Base-by-base conservation (phyloP, 179 eudicot genomes). In the Silene coronaria region DNA sequence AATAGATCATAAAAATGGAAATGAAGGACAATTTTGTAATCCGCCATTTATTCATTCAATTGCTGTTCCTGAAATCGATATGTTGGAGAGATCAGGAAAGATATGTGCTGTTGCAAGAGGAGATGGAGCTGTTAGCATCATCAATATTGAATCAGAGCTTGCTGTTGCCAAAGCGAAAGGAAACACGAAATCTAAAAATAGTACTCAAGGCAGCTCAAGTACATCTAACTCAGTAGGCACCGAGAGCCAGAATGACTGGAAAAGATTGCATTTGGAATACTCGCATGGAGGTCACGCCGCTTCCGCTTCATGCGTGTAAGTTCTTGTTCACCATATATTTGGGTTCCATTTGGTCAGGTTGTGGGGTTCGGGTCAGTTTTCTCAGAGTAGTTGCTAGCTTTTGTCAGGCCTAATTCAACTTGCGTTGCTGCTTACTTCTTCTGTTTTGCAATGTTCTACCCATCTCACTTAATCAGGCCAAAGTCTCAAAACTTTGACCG, bases 41-140 rank as follows among this genome's bases (percentile, higher is more conserved):
- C 98, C 98, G 53, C 87, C 97, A 71, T 94, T 94, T 81, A 86
- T 94, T 77, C 98, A 94, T 85, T 86, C 98, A 48, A 83, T 92
- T 66, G 90, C 91, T 24, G 87, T 90, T 75, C 98, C 98, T 30
- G 96, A 94, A 77, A 71, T 69, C 60, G 98, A 94, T 77, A 86
- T 90, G 86, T 85, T 82, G 69, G 94, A 89, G 26, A 90, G 79
- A 80, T 58, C 86, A 55, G 97, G 87, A 72, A 90, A 92, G 85
- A 75, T 89, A 59, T 92, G 94, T 81, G 91, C 86, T 32, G 90
- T 88, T 73, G 97, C 92, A 53, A 87, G 95, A 73, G 98, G 98
- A 69, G 98, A 94, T 75, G 98, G 98, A 23, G 82, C 83, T 80
- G 87, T 94, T 75, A 85, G 86, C 84, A 84, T 94, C 38, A 85